Conservation (phyloP, 805 yeast genomes). For the Monosporozyma siamensis region DNA sequence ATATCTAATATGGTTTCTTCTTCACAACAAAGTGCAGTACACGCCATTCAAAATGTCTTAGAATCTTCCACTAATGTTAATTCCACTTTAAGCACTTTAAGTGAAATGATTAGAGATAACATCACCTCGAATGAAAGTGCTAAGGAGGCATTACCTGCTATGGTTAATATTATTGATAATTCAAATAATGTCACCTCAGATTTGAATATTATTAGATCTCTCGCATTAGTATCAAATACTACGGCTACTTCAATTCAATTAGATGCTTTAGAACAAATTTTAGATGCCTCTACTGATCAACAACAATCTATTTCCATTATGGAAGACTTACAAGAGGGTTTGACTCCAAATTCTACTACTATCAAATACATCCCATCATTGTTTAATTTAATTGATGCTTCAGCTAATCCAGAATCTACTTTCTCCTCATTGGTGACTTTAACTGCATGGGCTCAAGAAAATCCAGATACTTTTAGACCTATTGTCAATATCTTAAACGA, state of each 20-base stretch:
- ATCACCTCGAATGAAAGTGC: conserved; percentile 18
- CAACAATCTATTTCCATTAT: conserved; percentile 13
- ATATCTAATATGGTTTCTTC: conserved; percentile 11
- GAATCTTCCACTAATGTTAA: conserved; percentile 13
- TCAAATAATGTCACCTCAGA: conserved; percentile 15
- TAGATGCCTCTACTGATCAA: conserved; percentile 17
- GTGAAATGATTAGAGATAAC: conserved; percentile 12
- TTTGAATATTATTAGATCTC: conserved; percentile 12
- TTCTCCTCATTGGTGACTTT: conserved; percentile 18
- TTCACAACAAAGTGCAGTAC: conserved; percentile 11
- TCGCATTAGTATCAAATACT: conserved; percentile 15
- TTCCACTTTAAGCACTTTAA: conserved; percentile 13
- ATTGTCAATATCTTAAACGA: conserved; percentile 16
- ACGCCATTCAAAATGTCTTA: conserved; percentile 15
- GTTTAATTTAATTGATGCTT: conserved; percentile 16
- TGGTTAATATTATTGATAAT: conserved; percentile 13
- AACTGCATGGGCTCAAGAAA: conserved; percentile 22
- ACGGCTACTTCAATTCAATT: conserved; percentile 20
- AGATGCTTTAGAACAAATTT: conserved; percentile 14
- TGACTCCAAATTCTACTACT: conserved; percentile 13
- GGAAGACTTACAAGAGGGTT: conserved; percentile 9
- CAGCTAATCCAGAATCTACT: conserved; percentile 18
- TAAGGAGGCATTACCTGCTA: conserved; percentile 14
- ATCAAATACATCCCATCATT: conserved; percentile 17
- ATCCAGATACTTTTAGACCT: conserved; percentile 18